A percentile compares a stretch with the other conserved stretches of the same genome.
Evolutionary conservation across 352 stramenopile genomes (phyloP).

Genomic region (Globisporangium radiosum): DNA sequence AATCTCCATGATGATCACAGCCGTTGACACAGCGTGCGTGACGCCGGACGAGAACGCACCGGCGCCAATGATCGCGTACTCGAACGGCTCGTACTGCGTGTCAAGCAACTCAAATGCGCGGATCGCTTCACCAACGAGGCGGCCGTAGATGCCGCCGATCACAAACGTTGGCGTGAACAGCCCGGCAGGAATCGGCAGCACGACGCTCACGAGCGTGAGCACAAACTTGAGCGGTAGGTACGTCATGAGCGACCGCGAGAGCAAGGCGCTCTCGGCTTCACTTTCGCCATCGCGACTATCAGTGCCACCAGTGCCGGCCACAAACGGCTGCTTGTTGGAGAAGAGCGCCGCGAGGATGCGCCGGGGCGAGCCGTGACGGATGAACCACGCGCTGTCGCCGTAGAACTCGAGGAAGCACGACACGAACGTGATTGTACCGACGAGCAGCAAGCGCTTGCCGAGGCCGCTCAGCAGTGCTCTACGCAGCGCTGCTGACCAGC

Average conservation of each 20-base stretch:
- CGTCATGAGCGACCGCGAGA: conserved; percentile 73
- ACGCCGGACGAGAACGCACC: conserved; percentile 88
- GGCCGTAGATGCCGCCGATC: conserved; percentile 78
- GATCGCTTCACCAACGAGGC: conserved; percentile 73
- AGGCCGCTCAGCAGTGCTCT: conserved; percentile 34
- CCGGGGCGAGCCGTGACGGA: conserved; percentile 58
- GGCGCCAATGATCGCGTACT: conserved; percentile 91
- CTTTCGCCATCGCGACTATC: conserved; percentile 1
- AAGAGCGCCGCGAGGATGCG: conserved; percentile 63
- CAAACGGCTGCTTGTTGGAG: conserved; percentile 52
- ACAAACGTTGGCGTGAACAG: conserved; percentile 84
- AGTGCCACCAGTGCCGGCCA: conserved; percentile 3
- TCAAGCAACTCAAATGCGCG: conserved; percentile 45
- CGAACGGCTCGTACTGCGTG: conserved; percentile 83
- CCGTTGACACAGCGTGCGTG: conserved; percentile 89
- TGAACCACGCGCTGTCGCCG: conserved; percentile 74
- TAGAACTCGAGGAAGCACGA: conserved; percentile 75
- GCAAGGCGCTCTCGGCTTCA: conserved; percentile 36
- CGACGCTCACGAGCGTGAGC: conserved; percentile 72
- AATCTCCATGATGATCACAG: conserved; percentile 93
- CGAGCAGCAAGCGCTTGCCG: conserved; percentile 51
- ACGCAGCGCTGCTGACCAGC: neutral
- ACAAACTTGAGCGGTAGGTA: conserved; percentile 74
- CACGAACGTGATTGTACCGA: conserved; percentile 49
- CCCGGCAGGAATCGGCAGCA: conserved; percentile 67